Base-by-base conservation (phyloP, 2,329 filamentous ascomycete species). In the Talaromyces sp. region DNA sequence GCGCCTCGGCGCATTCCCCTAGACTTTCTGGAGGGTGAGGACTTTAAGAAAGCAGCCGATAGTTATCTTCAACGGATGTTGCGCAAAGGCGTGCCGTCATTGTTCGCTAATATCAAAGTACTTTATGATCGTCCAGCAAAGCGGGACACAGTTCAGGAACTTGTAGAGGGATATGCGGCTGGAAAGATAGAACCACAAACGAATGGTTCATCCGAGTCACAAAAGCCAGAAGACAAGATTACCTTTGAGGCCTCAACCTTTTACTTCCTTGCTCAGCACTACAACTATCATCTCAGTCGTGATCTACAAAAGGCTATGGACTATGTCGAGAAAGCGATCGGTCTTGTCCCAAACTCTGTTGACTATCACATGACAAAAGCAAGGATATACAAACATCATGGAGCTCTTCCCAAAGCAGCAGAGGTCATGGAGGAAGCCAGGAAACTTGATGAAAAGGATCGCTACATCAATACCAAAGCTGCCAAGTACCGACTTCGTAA, bases 381-480 rank as follows among this genome's bases (percentile, higher is more conserved):
- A 5, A 87, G 96, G 73, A 95, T 97, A 84, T 90, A 89, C 80
- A 99, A 99, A 82, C 93, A 99, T 77, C 84, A 86, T 60, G 95
- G 94, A 27, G 88, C 97, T 73, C 80, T 89, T 6, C 81, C 86
- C 69, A 91, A 91, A 78, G 95, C 96, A 1, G 87, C 93, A 0
- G 90, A 93, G 72, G 86, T 88, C 49, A 98, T 99, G 92, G 91
- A 97, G 71, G 83, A 89, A 69, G 95, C 95, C 1, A 88, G 95
- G 61, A 85, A 87, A 68, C 84, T 97, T 68, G 96, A 99, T 74
- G 87, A 90, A 69, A 92, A 90, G 79, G 95, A 99, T 75, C 89
- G 95, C 52, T 96, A 98, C 77, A 98, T 98, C 84, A 99, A 99
- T 83, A 96, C 93, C 69, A 99, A 99, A 81, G 90, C 93, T 59